Percentiles rank a stretch among this genome's conserved stretches.
These are phyloP conservation scores for Solanum chaucha DNA, from an alignment of 257 asterid genomes.

Conservation along the genomic window DNA sequence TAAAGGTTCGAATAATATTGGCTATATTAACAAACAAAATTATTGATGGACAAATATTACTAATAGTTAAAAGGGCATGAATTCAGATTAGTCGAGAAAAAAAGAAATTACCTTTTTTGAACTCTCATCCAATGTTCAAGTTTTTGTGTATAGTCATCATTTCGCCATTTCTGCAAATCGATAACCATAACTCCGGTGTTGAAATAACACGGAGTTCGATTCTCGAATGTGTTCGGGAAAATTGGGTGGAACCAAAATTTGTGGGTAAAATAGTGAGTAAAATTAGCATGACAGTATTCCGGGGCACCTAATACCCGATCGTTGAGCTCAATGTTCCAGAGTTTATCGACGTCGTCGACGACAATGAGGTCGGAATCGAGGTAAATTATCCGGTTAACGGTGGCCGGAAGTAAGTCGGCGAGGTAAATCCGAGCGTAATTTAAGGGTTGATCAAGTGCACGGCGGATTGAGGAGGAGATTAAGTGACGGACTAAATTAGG, in stretches of 20 bases:
- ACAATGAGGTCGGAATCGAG: conserved; percentile 78
- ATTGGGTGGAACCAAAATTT: conserved; percentile 53
- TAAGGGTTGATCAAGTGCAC: conserved; percentile 82
- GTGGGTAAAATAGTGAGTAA: conserved; percentile 62
- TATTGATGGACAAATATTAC: too few relatives aligned
- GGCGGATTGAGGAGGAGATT: conserved; percentile 80
- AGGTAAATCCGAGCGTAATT: conserved; percentile 91
- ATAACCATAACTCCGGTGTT: conserved; percentile 94
- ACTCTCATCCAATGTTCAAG: conserved; percentile 78
- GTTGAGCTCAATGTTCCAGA: conserved; percentile 48
- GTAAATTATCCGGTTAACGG: conserved; percentile 59
- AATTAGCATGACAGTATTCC: conserved; percentile 72
- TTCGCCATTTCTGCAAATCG: conserved; percentile 53
- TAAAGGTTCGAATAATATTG: too few relatives aligned
- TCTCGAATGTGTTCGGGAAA: conserved; percentile 25
- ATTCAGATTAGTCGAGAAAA: too few relatives aligned
- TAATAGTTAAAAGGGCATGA: background rate
- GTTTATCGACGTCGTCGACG: conserved; percentile 65
- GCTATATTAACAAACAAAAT: too few relatives aligned
- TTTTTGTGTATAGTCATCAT: conserved; percentile 26
- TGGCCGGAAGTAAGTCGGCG: conserved; percentile 51
- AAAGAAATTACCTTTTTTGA: conserved; percentile 21
- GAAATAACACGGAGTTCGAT: conserved; percentile 55
- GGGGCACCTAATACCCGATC: conserved; percentile 67
- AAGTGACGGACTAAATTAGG: conserved; percentile 55